Evolutionary conservation across 192 early-diverging fungal species (phyloP).

Genomic region (Neocallimastix lanati): DNA sequence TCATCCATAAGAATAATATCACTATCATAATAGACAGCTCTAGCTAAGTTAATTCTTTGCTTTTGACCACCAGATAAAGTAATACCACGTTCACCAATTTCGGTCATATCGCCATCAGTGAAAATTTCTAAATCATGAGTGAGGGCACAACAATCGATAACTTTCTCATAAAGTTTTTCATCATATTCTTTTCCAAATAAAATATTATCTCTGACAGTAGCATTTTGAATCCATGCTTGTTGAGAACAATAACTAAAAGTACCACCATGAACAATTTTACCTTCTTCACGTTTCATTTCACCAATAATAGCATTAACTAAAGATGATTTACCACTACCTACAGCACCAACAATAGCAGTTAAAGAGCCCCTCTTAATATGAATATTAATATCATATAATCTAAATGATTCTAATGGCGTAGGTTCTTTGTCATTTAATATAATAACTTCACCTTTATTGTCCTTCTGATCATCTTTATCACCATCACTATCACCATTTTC

Average conservation of each 20-base stretch:
- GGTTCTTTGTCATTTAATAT: not conserved
- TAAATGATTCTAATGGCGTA: not conserved
- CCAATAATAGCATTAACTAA: constrained; percentile 28
- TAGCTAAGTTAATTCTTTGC: constrained; percentile 34
- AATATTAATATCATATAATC: not conserved
- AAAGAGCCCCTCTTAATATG: not conserved
- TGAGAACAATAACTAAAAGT: constrained; percentile 31
- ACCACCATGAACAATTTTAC: constrained; percentile 7
- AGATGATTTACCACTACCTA: constrained; percentile 20
- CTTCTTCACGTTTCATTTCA: constrained; percentile 22
- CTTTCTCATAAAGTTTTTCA: constrained; percentile 32
- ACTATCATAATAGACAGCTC: constrained; percentile 1
- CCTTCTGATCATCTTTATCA: no score
- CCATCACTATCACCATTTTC: not conserved
- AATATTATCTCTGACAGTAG: constrained; percentile 49
- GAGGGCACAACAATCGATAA: constrained; percentile 49
- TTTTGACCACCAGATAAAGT: constrained; percentile 88
- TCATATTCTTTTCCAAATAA: constrained; percentile 47
- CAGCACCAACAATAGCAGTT: constrained; percentile 6
- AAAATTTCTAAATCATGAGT: constrained; percentile 44
- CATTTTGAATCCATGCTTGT: constrained; percentile 37
- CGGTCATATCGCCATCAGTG: constrained; percentile 55
- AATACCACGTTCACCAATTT: constrained; percentile 78
- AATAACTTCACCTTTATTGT: no score
- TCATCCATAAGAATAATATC: not conserved